A percentile compares a stretch with the other conserved stretches of the same genome.
Conservation (phyloP, 306 rosid genomes). For the Herpetospermum pedunculosum region DNA sequence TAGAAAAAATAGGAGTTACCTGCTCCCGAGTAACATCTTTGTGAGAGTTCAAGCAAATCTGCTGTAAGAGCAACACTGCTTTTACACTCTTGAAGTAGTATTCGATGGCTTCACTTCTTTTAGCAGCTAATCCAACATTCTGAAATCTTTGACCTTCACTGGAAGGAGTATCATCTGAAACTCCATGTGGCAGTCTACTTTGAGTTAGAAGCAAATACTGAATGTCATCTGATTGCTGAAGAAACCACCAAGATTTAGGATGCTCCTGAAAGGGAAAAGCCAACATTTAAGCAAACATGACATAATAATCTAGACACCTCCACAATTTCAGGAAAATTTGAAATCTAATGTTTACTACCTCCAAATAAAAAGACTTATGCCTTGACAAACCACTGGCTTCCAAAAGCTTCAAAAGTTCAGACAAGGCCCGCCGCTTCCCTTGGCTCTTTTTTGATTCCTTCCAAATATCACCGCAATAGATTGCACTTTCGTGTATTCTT, state of each 20-base stretch:
- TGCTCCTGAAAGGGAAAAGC: slow-evolving; percentile 33
- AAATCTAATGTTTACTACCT: slow-evolving; percentile 26
- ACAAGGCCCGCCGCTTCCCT: slow-evolving; percentile 57
- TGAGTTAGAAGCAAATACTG: slow-evolving; percentile 36
- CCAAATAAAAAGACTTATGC: slow-evolving; percentile 37
- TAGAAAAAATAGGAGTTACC: slow-evolving; percentile 26
- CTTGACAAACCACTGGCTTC: slow-evolving; percentile 64
- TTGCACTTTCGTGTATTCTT: slow-evolving; percentile 32
- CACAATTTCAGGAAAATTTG: not conserved
- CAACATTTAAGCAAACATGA: not conserved
- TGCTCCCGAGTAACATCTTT: slow-evolving; percentile 57
- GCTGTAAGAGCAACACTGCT: slow-evolving; percentile 52
- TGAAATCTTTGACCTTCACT: slow-evolving; percentile 10
- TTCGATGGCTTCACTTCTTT: slow-evolving; percentile 55
- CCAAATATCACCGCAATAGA: slow-evolving; percentile 49
- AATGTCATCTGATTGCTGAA: slow-evolving; percentile 40
- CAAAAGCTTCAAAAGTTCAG: slow-evolving; percentile 62
- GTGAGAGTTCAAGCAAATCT: slow-evolving; percentile 53
- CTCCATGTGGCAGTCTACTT: slow-evolving; percentile 24
- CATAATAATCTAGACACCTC: not conserved
- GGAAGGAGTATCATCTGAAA: slow-evolving; percentile 17
- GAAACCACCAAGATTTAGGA: slow-evolving; percentile 80
- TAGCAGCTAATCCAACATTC: slow-evolving; percentile 19
- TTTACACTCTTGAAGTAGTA: slow-evolving; percentile 62
- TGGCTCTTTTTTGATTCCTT: slow-evolving; percentile 57